These are phyloP conservation scores for Coelastrella sp. DNA, from an alignment of 139 green algal species.

Conservation along the genomic window DNA sequence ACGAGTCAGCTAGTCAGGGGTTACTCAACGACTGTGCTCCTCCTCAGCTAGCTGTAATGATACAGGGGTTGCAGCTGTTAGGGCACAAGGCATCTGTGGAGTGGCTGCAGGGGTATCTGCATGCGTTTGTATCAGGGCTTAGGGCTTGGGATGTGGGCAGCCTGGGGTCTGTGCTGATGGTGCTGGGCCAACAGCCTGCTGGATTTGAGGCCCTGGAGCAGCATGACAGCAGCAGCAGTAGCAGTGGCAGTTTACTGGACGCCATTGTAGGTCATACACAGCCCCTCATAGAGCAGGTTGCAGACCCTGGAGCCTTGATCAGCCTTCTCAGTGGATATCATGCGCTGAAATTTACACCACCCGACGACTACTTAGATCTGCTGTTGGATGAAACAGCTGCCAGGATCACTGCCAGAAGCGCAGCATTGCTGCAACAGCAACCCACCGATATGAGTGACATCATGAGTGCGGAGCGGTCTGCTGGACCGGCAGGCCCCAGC, in stretches of 20 bases:
- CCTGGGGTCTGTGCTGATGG: neutral
- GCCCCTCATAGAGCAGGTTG: neutral
- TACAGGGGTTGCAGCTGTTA: slow-evolving; percentile 13
- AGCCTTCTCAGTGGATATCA: neutral
- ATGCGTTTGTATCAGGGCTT: neutral
- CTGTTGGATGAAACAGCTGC: slow-evolving; percentile 25
- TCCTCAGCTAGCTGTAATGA: neutral
- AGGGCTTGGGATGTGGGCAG: neutral
- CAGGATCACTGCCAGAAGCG: neutral
- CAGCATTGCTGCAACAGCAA: neutral
- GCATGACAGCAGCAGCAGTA: slow-evolving; percentile 33
- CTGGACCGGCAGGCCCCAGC: neutral
- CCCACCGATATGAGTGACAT: neutral
- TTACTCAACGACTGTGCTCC: neutral
- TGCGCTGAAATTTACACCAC: neutral
- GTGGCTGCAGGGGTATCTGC: slow-evolving; percentile 12
- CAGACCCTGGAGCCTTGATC: slow-evolving; percentile 12
- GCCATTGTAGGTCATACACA: neutral
- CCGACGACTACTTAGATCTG: slow-evolving; percentile 4
- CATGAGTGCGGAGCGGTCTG: neutral
- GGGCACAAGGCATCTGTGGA: neutral
- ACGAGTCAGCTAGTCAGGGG: neutral
- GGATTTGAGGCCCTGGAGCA: neutral
- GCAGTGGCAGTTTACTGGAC: neutral
- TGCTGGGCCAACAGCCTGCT: neutral